Evolutionary conservation across 148 eudicot genomes (phyloP), one percentile per base, ranked within the genome.

Genomic region (Silene conica): DNA sequence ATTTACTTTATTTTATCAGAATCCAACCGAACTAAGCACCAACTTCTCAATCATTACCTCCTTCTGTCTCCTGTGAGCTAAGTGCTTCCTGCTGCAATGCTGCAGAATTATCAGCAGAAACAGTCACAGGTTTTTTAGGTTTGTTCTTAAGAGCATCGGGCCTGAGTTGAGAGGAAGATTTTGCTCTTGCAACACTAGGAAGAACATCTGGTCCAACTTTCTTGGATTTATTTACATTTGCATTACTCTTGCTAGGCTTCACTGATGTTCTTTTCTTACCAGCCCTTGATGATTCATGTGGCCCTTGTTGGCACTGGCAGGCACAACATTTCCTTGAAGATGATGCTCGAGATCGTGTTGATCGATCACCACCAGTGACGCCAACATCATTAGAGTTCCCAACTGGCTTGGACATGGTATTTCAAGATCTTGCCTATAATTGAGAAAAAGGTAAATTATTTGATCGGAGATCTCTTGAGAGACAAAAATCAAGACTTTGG

Each of bases 241-340:
- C 72, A 70, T 38, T 64, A 56, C 13, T 28, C 45, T 63, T 70
- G n/a, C 1, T 13, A 48, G 69, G 38, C 45, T 58, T 46, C 22
- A 20, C 62, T 46, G 31, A 25, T 45, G 79, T 62, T 70, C 61
- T 61, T 64, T 70, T 74, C 31, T 21, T 62, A 34, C n/a, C 64
- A 61, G 9, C 64, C 43, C 10, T 61, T 52, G 71, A 26, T 45
- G 76, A 20, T 70, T 74, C 68, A 14, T 74, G 78, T 19, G 70
- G 34, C 66, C 13, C 57, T 25, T 20, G 28, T 15, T 41, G 22
- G 58, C 22, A 66, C 12, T 63, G 52, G 34, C 76, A 73, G 26
- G 77, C 73, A 68, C 73, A 78, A 23, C 79, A 57, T 65, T 48
- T 75, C 52, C 71, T 57, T 3, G 67, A 28, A 25, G 72, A 63